Percentiles rank a stretch among this genome's conserved stretches.
Evolutionary conservation across 2,329 filamentous ascomycete species (phyloP).

Genomic region (Calonectria multiphialidica): DNA sequence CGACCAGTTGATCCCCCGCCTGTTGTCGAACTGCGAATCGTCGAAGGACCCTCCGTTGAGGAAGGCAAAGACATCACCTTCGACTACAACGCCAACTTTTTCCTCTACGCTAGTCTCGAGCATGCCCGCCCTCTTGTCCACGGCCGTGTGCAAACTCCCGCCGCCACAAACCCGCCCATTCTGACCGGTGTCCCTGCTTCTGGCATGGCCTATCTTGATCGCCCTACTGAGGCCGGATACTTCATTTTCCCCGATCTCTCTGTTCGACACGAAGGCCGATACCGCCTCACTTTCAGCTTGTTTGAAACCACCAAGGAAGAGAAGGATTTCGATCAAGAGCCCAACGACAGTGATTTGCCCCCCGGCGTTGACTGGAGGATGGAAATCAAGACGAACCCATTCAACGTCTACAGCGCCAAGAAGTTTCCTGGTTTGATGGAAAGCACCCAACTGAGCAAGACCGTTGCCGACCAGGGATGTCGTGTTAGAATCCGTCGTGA

Average conservation of each 20-base stretch:
- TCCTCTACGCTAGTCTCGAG: constrained; percentile 93
- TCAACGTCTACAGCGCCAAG: constrained; percentile 95
- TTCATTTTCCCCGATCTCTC: constrained; percentile 98
- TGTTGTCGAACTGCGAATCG: constrained; percentile 91
- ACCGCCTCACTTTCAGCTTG: constrained; percentile 90
- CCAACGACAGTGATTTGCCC: constrained; percentile 59
- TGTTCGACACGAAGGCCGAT: constrained; percentile 94
- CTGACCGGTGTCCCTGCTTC: constrained; percentile 95
- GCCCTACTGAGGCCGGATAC: constrained; percentile 84
- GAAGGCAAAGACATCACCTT: constrained; percentile 82
- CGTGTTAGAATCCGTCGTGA: constrained; percentile 95
- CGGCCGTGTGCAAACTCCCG: constrained; percentile 76
- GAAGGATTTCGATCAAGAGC: constrained; percentile 78
- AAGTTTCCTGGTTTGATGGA: constrained; percentile 96
- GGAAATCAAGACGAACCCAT: constrained; percentile 89
- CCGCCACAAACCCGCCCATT: constrained; percentile 82
- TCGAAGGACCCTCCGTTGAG: constrained; percentile 75
- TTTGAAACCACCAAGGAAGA: constrained; percentile 93
- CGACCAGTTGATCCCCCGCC: constrained; percentile 95
- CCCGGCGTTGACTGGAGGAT: constrained; percentile 81
- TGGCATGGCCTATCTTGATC: constrained; percentile 95
- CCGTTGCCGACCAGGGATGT: constrained; percentile 96
- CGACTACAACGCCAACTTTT: constrained; percentile 96
- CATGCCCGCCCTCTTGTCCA: constrained; percentile 86
- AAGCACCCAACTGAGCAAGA: constrained; percentile 88